A percentile compares a stretch with the other conserved stretches of the same genome.
These are phyloP conservation scores for Phytopythium oedochilum DNA, from an alignment of 352 stramenopile species.

Conservation along the genomic window DNA sequence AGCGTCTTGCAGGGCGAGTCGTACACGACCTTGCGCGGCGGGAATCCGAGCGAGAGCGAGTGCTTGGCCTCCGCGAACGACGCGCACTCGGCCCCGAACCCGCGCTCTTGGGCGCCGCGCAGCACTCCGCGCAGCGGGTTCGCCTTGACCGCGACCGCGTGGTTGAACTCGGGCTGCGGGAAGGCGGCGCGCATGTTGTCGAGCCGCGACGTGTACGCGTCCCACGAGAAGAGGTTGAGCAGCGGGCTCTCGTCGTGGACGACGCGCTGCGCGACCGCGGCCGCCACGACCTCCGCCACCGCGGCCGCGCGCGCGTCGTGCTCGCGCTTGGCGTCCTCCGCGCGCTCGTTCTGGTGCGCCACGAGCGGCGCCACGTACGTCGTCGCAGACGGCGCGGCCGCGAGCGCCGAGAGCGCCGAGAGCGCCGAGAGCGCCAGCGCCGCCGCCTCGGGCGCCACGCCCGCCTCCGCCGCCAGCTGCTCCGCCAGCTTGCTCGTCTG, in stretches of 20 bases:
- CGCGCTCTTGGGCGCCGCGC: constrained; percentile 33
- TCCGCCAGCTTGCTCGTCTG: constrained; percentile 12
- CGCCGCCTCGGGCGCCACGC: constrained; percentile 13
- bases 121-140: constrained; percentile 71
- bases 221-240: constrained; percentile 60
- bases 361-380: constrained; percentile 51
- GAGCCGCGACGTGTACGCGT: constrained; percentile 54
- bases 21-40: constrained; percentile 80
- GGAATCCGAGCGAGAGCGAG: constrained; percentile 65
- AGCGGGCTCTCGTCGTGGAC: constrained; percentile 53
- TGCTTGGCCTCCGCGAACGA: constrained; percentile 82
- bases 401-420: constrained; percentile 3
- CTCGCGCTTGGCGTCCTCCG: constrained; percentile 12
- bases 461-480: constrained; percentile 28
- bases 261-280: constrained; percentile 40
- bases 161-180: constrained; percentile 60
- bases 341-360: constrained; percentile 29
- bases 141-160: constrained; percentile 78
- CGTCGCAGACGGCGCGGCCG: background rate
- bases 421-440: constrained; percentile 25
- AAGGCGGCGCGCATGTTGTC: constrained; percentile 49
- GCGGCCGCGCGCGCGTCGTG: constrained; percentile 28
- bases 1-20: constrained; percentile 92
- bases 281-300: constrained; percentile 40
- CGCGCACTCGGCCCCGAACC: constrained; percentile 78